Conservation (phyloP, 345 rosid genomes). For the Brassica carinata region DNA sequence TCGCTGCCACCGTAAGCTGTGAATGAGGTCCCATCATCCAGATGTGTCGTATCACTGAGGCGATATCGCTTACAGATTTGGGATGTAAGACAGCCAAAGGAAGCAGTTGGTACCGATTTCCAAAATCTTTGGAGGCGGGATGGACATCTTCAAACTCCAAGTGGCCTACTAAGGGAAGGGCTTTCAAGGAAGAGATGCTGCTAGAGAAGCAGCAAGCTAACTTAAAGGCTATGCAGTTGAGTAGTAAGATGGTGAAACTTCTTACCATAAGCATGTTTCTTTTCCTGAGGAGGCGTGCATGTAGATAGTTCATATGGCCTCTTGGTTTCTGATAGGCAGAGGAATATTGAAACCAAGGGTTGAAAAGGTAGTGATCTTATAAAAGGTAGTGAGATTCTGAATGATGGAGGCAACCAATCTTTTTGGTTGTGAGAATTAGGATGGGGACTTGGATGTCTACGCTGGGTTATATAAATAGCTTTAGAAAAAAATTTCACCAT, state of each 20-base stretch:
- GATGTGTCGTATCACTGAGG: conserved; percentile 66
- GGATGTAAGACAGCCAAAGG: conserved; percentile 87
- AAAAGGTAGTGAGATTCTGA: conserved; percentile 31
- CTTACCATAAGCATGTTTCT: conserved; percentile 53
- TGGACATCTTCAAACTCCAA: conserved; percentile 68
- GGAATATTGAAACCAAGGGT: conserved; percentile 32
- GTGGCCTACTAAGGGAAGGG: conserved; percentile 70
- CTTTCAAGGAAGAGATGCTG: conserved; percentile 59
- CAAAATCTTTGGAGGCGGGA: conserved; percentile 83
- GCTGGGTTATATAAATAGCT: conserved; percentile 55
- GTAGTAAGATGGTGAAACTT: conserved; percentile 60
- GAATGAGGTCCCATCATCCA: conserved; percentile 86
- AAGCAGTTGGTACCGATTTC: conserved; percentile 63
- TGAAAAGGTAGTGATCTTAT: conserved; percentile 38
- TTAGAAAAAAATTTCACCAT: neutral
- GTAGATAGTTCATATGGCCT: conserved; percentile 48
- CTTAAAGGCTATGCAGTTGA: conserved; percentile 62
- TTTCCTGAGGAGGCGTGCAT: conserved; percentile 45
- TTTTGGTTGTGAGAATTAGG: conserved; percentile 57
- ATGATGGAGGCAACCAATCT: conserved; percentile 63
- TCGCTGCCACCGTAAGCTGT: conserved; percentile 81
- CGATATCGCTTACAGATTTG: conserved; percentile 74
- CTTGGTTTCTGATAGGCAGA: conserved; percentile 28
- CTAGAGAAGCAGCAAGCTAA: conserved; percentile 63
- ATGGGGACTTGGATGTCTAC: conserved; percentile 60